A percentile compares a stretch with the other conserved stretches of the same genome.
These are phyloP conservation scores for Fomitopsis serialis DNA, from an alignment of 768 basidiomycete species.

Conservation along the genomic window DNA sequence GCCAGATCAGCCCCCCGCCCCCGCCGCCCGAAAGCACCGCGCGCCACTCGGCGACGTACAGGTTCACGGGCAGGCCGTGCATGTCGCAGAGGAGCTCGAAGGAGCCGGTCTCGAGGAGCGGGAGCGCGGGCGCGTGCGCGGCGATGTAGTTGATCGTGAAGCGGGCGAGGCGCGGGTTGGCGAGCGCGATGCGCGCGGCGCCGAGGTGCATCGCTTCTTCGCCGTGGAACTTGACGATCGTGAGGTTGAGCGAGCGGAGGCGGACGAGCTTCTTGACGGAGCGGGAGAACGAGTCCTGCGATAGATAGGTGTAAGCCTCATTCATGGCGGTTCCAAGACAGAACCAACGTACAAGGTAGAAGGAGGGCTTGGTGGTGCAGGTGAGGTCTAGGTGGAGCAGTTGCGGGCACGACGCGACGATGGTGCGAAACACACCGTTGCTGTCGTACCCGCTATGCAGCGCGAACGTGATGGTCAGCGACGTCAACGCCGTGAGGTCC, in stretches of 20 bases:
- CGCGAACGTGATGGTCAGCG: conserved; percentile 60
- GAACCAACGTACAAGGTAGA: conserved; percentile 55
- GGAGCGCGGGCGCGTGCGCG: conserved; percentile 44
- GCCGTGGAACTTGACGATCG: conserved; percentile 62
- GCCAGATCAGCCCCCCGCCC: conserved; percentile 2
- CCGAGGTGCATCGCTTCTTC: conserved; percentile 55
- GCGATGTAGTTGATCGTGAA: conserved; percentile 68
- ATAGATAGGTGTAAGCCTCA: conserved; percentile 1
- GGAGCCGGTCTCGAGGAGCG: conserved; percentile 39
- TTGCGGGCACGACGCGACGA: conserved; percentile 61
- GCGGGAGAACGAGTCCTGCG: conserved; percentile 58
- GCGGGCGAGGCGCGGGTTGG: conserved; percentile 59
- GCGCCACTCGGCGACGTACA: conserved; percentile 46
- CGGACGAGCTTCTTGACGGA: conserved; percentile 56
- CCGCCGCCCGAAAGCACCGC: conserved; percentile 32
- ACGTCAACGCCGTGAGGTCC: conserved; percentile 46
- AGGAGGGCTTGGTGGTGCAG: conserved; percentile 64
- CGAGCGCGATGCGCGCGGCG: conserved; percentile 56
- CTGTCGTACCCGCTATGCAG: conserved; percentile 70
- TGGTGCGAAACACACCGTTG: conserved; percentile 60
- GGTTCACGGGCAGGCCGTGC: conserved; percentile 56
- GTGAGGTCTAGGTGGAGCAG: conserved; percentile 60
- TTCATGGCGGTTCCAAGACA: too few species aligned
- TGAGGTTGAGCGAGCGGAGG: conserved; percentile 55
- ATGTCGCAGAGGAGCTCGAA: conserved; percentile 56